phyloP scores from a whole-genome alignment of 192 early-diverging fungal species.

The Backusella australiensis region DNA sequence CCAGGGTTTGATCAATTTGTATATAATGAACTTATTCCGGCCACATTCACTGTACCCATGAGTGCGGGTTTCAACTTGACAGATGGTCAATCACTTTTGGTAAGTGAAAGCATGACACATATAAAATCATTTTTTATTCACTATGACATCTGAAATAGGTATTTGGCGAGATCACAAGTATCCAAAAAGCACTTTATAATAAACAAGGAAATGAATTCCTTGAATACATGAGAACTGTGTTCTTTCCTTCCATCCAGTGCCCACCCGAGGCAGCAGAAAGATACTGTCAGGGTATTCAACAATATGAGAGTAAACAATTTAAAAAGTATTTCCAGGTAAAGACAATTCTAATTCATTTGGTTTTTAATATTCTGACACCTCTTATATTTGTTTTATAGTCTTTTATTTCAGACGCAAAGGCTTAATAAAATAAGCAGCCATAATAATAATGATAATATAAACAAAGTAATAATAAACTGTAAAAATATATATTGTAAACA shows the following conservation, averaged over 20 bases:
- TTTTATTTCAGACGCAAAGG: background rate
- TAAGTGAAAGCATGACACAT: conserved; percentile 25
- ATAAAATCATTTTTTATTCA: background rate
- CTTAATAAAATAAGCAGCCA: background rate
- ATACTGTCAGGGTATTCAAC: conserved; percentile 73
- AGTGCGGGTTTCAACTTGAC: conserved; percentile 63
- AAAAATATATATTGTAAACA: background rate
- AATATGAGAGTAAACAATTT: conserved; percentile 63
- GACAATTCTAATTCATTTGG: background rate
- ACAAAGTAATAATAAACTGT: background rate
- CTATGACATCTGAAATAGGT: conserved; percentile 23
- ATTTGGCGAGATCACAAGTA: conserved; percentile 53
- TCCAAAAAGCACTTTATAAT: conserved; percentile 51
- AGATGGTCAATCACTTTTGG: conserved; percentile 76
- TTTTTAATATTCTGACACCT: background rate
- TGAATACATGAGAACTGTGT: conserved; percentile 58
- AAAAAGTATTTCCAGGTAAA: conserved; percentile 72
- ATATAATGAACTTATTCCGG: conserved; percentile 67
- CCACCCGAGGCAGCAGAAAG: conserved; percentile 60
- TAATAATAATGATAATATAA: background rate
- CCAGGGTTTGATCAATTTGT: conserved; percentile 76
- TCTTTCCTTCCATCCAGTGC: conserved; percentile 66
- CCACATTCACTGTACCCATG: conserved; percentile 82
- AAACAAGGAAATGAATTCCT: conserved; percentile 60
- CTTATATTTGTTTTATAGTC: background rate